These are phyloP conservation scores for Rosellinia necatrix DNA, from an alignment of 2,329 filamentous ascomycete species.

Conservation along the genomic window DNA sequence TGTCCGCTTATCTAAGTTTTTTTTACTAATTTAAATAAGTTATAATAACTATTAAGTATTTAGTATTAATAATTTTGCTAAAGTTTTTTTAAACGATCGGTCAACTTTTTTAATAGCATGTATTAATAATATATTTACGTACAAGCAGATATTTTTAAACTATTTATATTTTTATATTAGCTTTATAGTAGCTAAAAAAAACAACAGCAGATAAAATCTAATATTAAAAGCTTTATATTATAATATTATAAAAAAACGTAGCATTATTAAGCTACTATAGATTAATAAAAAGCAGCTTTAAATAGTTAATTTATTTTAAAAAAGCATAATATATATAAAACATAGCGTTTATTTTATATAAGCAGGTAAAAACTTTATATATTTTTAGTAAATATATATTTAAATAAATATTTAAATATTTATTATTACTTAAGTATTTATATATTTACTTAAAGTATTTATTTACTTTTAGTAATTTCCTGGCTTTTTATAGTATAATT, in stretches of 20 bases:
- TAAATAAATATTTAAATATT: too few relatives aligned
- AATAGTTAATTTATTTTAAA: not conserved
- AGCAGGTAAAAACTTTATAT: too few relatives aligned
- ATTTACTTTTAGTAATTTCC: too few relatives aligned
- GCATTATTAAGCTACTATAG: not conserved
- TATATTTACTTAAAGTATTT: too few relatives aligned
- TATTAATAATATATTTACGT: not conserved
- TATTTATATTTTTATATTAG: slow-evolving; percentile 1
- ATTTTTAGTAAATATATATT: too few relatives aligned
- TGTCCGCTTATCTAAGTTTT: too few relatives aligned
- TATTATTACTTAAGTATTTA: too few relatives aligned
- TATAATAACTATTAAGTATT: not conserved
- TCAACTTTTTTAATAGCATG: not conserved
- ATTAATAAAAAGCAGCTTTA: not conserved
- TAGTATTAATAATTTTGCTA: not conserved
- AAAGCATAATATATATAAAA: not conserved
- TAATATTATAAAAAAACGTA: not conserved
- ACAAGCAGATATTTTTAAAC: not conserved
- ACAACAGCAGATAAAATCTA: not conserved
- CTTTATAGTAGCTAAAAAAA: not conserved
- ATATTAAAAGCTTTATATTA: not conserved
- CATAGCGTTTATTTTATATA: not conserved
- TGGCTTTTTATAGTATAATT: too few relatives aligned
- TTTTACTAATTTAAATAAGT: not conserved
- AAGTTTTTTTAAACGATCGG: not conserved